Evolutionary conservation across 371 early-diverging fungal species (phyloP).

Genomic region (Apophysomyces variabilis): DNA sequence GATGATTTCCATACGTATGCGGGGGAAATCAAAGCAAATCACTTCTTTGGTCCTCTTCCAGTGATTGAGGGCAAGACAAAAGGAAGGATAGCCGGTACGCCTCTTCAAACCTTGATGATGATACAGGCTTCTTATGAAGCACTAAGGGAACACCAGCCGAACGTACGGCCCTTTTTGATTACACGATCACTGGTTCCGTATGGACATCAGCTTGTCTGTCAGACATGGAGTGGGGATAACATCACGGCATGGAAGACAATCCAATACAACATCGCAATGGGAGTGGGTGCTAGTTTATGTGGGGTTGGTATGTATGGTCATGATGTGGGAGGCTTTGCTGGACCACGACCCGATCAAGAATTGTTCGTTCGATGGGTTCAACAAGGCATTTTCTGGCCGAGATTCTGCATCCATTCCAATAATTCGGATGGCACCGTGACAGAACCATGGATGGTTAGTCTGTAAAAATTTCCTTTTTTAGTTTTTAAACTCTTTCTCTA

Average conservation of each 20-base stretch:
- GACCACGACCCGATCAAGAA: conserved; percentile 59
- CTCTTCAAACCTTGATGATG: conserved; percentile 62
- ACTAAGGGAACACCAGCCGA: conserved; percentile 37
- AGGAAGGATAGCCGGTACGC: conserved; percentile 39
- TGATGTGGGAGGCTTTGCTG: conserved; percentile 69
- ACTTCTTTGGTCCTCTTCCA: not conserved
- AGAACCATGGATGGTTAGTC: conserved; percentile 62
- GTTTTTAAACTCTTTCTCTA: conserved; percentile 22
- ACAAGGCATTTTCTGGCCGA: conserved; percentile 62
- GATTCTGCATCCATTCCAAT: conserved; percentile 69
- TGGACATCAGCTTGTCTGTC: conserved; percentile 48
- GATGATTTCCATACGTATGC: conserved; percentile 49
- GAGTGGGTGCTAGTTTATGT: conserved; percentile 53
- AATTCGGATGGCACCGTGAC: conserved; percentile 60
- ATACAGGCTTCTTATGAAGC: conserved; percentile 62
- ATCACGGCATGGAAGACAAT: conserved; percentile 66
- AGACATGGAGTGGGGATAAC: conserved; percentile 72
- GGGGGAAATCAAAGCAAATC: conserved; percentile 27
- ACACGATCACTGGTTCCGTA: conserved; percentile 60
- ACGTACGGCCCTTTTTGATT: conserved; percentile 59
- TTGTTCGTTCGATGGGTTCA: conserved; percentile 70
- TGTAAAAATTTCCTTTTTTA: conserved; percentile 18
- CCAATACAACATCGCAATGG: conserved; percentile 66
- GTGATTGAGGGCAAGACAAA: conserved; percentile 12
- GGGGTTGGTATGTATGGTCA: conserved; percentile 62